Evolutionary conservation across 192 early-diverging fungal genomes (phyloP).

Genomic region (Linnemannia zychae): DNA sequence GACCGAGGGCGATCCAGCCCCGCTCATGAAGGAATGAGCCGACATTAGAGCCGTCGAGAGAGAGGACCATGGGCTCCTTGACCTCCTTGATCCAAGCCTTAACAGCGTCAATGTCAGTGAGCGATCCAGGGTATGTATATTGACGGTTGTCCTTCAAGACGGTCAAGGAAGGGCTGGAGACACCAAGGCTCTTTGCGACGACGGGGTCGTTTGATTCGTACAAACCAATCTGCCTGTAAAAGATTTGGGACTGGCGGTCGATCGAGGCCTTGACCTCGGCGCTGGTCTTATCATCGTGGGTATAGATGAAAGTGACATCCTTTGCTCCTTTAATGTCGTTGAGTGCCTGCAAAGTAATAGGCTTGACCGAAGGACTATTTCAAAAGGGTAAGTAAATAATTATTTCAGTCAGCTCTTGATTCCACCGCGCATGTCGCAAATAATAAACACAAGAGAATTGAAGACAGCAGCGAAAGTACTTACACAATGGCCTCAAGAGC

Average conservation of each 20-base stretch:
- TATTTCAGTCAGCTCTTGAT: no score
- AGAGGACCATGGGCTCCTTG: conserved; percentile 74
- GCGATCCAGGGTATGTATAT: conserved; percentile 38
- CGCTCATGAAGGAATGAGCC: conserved; percentile 76
- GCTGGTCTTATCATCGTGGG: conserved; percentile 65
- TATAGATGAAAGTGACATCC: conserved; percentile 67
- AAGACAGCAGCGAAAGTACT: conserved; percentile 26
- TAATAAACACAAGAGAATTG: no score
- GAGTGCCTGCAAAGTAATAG: conserved; percentile 55
- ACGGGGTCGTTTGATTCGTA: conserved; percentile 22
- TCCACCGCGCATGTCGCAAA: neutral
- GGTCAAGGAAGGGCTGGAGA: conserved; percentile 61
- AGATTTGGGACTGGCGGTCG: conserved; percentile 37
- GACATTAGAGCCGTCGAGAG: conserved; percentile 72
- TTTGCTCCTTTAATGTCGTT: conserved; percentile 53
- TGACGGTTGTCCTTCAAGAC: conserved; percentile 74
- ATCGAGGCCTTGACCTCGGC: conserved; percentile 54
- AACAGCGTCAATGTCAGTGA: conserved; percentile 57
- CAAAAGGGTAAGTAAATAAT: neutral
- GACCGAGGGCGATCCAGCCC: conserved; percentile 72
- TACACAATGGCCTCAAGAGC: conserved; percentile 39
- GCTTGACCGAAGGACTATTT: conserved; percentile 44
- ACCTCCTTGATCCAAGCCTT: conserved; percentile 74
- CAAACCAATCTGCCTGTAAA: conserved; percentile 23
- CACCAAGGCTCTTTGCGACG: conserved; percentile 29